These are phyloP conservation scores for Raphanus sativus DNA, from an alignment of 345 rosid species.

Conservation along the genomic window DNA sequence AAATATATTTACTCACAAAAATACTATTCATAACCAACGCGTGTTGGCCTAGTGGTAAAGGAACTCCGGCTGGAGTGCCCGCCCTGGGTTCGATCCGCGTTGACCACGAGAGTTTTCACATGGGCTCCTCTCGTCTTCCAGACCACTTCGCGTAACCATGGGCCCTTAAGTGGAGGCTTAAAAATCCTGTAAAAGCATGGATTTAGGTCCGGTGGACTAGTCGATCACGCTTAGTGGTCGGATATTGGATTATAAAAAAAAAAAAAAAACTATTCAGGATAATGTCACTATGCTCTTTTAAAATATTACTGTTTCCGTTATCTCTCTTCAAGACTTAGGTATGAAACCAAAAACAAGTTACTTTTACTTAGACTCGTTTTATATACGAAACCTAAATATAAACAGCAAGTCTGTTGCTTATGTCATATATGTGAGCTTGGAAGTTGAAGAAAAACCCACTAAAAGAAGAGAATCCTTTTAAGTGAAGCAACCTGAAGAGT, in stretches of 20 bases:
- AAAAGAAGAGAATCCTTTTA: constrained; percentile 32
- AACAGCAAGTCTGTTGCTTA: constrained; percentile 17
- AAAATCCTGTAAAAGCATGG: too few relatives aligned
- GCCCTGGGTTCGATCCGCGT: too few relatives aligned
- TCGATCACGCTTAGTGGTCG: too few relatives aligned
- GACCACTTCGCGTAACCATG: too few relatives aligned
- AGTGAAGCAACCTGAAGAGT: constrained; percentile 34
- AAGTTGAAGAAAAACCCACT: constrained; percentile 25
- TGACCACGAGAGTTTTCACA: too few relatives aligned
- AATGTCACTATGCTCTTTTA: neutral
- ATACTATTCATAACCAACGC: neutral
- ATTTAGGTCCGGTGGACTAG: too few relatives aligned
- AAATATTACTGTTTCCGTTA: neutral
- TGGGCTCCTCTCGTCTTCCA: too few relatives aligned
- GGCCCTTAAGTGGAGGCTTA: too few relatives aligned
- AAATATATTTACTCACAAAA: constrained; percentile 1
- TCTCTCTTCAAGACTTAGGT: neutral
- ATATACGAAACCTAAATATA: constrained; percentile 11
- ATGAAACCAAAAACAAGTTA: neutral
- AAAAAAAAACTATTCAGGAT: constrained; percentile 1
- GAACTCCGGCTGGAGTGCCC: too few relatives aligned
- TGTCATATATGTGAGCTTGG: constrained; percentile 24
- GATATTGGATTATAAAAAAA: too few relatives aligned
- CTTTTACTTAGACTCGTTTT: neutral
- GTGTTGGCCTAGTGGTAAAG: too few relatives aligned